Percentiles rank a stretch among this genome's conserved stretches.
Conservation (phyloP, 1,284 basidiomycete species). For the Rhodofomes roseus region DNA sequence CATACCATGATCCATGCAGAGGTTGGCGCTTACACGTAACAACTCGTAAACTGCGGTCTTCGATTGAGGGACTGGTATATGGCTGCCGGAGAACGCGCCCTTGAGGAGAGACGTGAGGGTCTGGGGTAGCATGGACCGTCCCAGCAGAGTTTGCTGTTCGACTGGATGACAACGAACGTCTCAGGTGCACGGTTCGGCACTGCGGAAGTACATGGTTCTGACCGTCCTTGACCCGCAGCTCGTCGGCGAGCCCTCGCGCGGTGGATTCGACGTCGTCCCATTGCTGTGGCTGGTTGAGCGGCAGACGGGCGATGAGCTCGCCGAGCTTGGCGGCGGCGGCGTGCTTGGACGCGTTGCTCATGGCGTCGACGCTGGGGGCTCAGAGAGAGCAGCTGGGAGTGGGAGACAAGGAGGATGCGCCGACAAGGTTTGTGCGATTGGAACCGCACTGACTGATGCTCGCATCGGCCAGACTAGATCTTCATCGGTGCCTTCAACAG, state of each 20-base stretch:
- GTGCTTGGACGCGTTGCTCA: constrained; percentile 21
- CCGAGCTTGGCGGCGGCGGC: constrained; percentile 29
- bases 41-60: constrained; percentile 58
- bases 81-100: constrained; percentile 42
- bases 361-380: neutral
- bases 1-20: constrained; percentile 78
- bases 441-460: neutral
- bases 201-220: constrained; percentile 17
- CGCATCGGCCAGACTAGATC: constrained; percentile 6
- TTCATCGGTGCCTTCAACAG: constrained; percentile 1
- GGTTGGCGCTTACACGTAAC: constrained; percentile 71
- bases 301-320: constrained; percentile 28
- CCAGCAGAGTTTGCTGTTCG: constrained; percentile 69
- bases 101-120: constrained; percentile 58
- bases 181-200: constrained; percentile 6
- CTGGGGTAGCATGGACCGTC: constrained; percentile 58
- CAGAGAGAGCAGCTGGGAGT: neutral
- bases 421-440: constrained; percentile 1
- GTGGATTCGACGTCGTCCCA: constrained; percentile 53
- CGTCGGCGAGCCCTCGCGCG: constrained; percentile 58
- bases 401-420: neutral
- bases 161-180: constrained; percentile 34
- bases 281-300: constrained; percentile 30
- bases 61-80: constrained; percentile 43
- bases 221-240: constrained; percentile 50